These are phyloP conservation scores for Ophiocordyceps camponoti-saundersi DNA, from an alignment of 2,329 filamentous ascomycete genomes.

Conservation along the genomic window DNA sequence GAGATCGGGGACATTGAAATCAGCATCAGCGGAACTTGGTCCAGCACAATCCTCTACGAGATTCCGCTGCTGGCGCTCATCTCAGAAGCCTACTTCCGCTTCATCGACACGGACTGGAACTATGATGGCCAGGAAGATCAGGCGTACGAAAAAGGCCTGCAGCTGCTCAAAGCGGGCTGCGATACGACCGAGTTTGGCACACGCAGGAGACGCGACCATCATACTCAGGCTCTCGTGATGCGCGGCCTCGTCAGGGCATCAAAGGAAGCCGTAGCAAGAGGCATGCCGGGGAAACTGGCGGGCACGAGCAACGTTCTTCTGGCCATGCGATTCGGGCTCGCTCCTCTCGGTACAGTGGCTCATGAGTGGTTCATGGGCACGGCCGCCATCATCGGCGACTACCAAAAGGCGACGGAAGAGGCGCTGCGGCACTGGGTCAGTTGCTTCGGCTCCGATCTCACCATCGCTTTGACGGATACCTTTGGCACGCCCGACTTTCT, in stretches of 20 bases:
- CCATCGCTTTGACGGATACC: conserved; percentile 87
- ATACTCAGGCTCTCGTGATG: conserved; percentile 86
- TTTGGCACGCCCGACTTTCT: conserved; percentile 88
- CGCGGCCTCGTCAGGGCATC: conserved; percentile 67
- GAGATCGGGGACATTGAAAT: conserved; percentile 63
- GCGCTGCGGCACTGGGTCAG: conserved; percentile 79
- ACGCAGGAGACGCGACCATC: conserved; percentile 75
- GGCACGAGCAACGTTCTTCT: conserved; percentile 96
- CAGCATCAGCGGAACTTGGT: conserved; percentile 67
- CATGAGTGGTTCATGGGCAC: conserved; percentile 99
- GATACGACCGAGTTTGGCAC: conserved; percentile 90
- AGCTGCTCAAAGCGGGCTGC: conserved; percentile 67
- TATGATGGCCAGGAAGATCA: conserved; percentile 75
- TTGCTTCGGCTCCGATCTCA: conserved; percentile 72
- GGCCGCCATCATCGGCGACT: conserved; percentile 77
- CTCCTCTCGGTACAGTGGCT: conserved; percentile 73
- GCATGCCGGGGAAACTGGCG: conserved; percentile 54
- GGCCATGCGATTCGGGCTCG: conserved; percentile 77
- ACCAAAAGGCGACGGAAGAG: conserved; percentile 66
- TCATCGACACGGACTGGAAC: conserved; percentile 85
- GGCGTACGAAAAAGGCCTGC: conserved; percentile 65
- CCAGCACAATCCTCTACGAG: conserved; percentile 94
- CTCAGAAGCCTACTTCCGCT: conserved; percentile 94
- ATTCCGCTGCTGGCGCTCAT: conserved; percentile 84
- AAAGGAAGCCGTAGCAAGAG: conserved; percentile 47